Base-by-base conservation (phyloP, 768 basidiomycete genomes). In the Lactarius tabidus region DNA sequence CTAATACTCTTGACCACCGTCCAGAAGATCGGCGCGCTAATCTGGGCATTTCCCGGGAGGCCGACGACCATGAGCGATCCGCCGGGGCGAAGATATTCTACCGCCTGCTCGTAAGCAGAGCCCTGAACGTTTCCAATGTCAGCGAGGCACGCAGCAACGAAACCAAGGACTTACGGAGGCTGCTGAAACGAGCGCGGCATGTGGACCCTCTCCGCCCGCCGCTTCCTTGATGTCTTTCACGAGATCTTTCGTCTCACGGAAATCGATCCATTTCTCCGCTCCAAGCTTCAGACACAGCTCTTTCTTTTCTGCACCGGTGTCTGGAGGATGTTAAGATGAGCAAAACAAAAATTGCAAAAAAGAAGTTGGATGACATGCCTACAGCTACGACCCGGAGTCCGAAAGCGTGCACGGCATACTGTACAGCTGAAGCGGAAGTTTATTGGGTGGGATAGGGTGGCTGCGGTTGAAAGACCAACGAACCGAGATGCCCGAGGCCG, bases 331-430 rank as follows among this genome's bases (percentile, higher is more conserved):
- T 26, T 17, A 36, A 18, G 52, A 52, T 64, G 20, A 61, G 62
- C 6, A 43, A 43, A 43, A 20, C 43, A 53, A 54, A 28, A 43
- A 35, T 0, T n/a, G 20, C 33, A 8, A 33, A 4, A 33, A 8
- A 33, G 33, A 33, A n/a, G 31, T 8, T 31, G 62, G 31, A n/a
- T 17, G 18, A 63, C 73, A 26, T 67, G 79, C 83, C 85, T 71
- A 94, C 81, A 3, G 90, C 93, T 63, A 94, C 84, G 10, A 93
- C 90, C 26, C 87, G 85, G 57, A 90, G 82, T 45, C 92, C 91
- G 79, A 89, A 87, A 29, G 83, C 82, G 52, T 79, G 51, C 20
- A 48, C 80, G 18, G 92, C 93, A 71, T 94, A 94, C 74, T 95
- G 92, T 35, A 93, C 74, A 29, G 91, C 86, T 84, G 57, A n/a